A percentile compares a stretch with the other conserved stretches of the same genome.
Conservation (phyloP, 2,329 filamentous ascomycete genomes). For the Clonostachys sp. region DNA sequence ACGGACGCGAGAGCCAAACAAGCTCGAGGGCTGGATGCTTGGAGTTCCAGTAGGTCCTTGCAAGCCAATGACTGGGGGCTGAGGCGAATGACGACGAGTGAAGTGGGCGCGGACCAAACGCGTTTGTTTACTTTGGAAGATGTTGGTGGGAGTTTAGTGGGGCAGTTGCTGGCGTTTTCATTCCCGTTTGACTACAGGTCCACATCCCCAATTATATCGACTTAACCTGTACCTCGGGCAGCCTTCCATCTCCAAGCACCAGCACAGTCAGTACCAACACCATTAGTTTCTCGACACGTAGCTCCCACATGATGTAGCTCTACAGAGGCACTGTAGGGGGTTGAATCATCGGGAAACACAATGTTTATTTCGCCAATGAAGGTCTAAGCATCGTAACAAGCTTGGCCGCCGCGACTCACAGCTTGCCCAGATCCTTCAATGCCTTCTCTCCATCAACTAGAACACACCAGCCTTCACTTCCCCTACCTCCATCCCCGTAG, state of each 20-base stretch:
- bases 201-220: too few relatives aligned
- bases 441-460: slow-evolving; percentile 75
- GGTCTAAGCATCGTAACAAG: too few relatives aligned
- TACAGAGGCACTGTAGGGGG: too few relatives aligned
- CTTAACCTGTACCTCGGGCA: too few relatives aligned
- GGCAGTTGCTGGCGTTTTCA: background rate
- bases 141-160: slow-evolving; percentile 5
- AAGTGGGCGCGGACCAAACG: background rate
- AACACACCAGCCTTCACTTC: slow-evolving; percentile 80
- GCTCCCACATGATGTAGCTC: too few relatives aligned
- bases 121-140: slow-evolving; percentile 24
- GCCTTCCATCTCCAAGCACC: too few relatives aligned
- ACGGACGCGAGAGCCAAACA: background rate
- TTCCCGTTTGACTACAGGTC: background rate
- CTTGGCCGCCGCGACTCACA: slow-evolving; percentile 16
- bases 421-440: slow-evolving; percentile 50
- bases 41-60: too few relatives aligned
- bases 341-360: too few relatives aligned
- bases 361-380: too few relatives aligned
- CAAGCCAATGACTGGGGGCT: background rate
- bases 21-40: background rate
- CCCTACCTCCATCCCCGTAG: slow-evolving; percentile 53
- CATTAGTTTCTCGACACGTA: too few relatives aligned
- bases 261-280: too few relatives aligned
- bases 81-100: slow-evolving; percentile 1